Evolutionary conservation across 2,329 filamentous ascomycete species (phyloP).

Genomic region (Dendrostoma leiphaemia): DNA sequence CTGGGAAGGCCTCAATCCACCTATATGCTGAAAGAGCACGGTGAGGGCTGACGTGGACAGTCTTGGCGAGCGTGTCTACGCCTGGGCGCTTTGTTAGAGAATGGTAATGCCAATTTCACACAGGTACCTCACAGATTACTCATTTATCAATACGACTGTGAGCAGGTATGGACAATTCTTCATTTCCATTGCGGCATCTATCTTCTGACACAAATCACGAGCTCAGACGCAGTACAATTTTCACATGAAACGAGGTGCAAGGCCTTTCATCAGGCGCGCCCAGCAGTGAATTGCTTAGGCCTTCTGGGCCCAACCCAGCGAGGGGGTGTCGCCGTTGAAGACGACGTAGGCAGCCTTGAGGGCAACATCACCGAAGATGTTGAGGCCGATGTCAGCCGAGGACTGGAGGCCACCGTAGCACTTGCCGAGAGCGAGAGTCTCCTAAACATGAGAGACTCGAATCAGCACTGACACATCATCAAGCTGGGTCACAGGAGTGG

Average conservation of each 20-base stretch:
- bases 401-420: conserved; percentile 69
- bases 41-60: too few species aligned
- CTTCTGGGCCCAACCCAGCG: conserved; percentile 12
- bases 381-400: conserved; percentile 53
- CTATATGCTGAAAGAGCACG: too few species aligned
- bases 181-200: neutral
- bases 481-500: too few species aligned
- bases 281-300: neutral
- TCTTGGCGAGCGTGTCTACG: too few species aligned
- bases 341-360: conserved; percentile 68
- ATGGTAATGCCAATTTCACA: too few species aligned
- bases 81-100: too few species aligned
- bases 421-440: neutral
- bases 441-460: neutral
- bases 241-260: neutral
- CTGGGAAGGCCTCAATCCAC: neutral
- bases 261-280: neutral
- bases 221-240: neutral
- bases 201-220: neutral
- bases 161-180: neutral
- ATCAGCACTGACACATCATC: conserved; percentile 1
- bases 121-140: too few species aligned
- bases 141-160: neutral
- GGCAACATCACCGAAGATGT: conserved; percentile 69
- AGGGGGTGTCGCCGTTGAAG: conserved; percentile 47